phyloP scores from a whole-genome alignment of 2,329 filamentous ascomycete species.

The Metarhizium album region DNA sequence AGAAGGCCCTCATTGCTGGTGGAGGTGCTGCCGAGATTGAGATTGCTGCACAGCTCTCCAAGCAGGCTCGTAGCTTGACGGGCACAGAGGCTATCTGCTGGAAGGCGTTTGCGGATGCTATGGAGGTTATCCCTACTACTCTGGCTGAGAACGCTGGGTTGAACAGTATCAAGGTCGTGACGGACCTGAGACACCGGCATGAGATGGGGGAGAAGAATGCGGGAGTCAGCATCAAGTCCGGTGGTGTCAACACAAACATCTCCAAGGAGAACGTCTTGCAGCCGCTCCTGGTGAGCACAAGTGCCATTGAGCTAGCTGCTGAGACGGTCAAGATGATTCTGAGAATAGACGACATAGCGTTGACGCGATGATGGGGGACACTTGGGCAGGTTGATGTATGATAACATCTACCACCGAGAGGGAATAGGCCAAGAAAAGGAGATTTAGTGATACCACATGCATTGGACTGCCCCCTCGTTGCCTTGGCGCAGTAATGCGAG shows the following conservation, averaged over 20 bases:
- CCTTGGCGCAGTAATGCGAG: neutral
- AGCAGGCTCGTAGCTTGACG: slow-evolving; percentile 69
- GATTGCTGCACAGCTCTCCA: slow-evolving; percentile 76
- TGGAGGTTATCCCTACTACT: slow-evolving; percentile 95
- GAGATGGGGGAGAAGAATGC: slow-evolving; percentile 93
- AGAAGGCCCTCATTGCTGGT: slow-evolving; percentile 96
- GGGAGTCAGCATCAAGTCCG: slow-evolving; percentile 95
- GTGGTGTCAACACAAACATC: slow-evolving; percentile 94
- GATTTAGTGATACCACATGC: slow-evolving; percentile 5
- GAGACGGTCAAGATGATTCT: slow-evolving; percentile 96
- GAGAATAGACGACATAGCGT: slow-evolving; percentile 56
- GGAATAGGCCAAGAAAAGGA: slow-evolving; percentile 12
- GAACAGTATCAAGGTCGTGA: slow-evolving; percentile 98
- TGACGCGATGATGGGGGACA: slow-evolving; percentile 42
- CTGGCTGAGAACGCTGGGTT: slow-evolving; percentile 94
- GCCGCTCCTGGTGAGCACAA: slow-evolving; percentile 91
- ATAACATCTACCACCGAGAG: slow-evolving; percentile 19
- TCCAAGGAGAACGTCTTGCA: slow-evolving; percentile 95
- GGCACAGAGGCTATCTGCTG: slow-evolving; percentile 97
- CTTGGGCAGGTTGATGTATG: slow-evolving; percentile 23
- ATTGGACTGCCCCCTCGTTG: neutral
- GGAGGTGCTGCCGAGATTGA: slow-evolving; percentile 95
- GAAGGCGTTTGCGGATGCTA: slow-evolving; percentile 96
- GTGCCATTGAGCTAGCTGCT: slow-evolving; percentile 89
- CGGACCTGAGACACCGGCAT: slow-evolving; percentile 86